Evolutionary conservation across 768 basidiomycete species (phyloP), one percentile per base, ranked within the genome.

Genomic region (Tylopilus sp.): DNA sequence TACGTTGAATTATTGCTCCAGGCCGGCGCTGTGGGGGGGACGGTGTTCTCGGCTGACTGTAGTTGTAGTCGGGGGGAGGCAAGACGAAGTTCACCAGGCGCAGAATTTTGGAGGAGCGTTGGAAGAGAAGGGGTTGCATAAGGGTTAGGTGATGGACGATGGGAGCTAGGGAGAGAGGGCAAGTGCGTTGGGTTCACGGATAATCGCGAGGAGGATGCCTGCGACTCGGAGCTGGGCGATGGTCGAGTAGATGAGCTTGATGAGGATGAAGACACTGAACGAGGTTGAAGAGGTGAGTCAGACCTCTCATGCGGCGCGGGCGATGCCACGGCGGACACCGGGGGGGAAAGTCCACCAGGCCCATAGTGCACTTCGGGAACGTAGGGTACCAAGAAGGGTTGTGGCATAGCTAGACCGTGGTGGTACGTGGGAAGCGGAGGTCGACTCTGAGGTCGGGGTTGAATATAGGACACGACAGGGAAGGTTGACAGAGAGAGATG

Each of bases 311-410:
- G 28, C n/a, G 65, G 57, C 2, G 68, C 68, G 11, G 81, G 80
- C 2, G 83, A 80, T 9, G 76, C 67, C 6, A 78, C 78, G 16
- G 75, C 74, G 0, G 83, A 82, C 30, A 80, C 52, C 0, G 81
- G 80, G 3, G 82, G 81, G 0, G 80, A 78, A n/a, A 81, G 78
- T 0, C 77, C 78, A 12, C 58, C 64, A n/a, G 72, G 57, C 26
- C 72, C 72, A 52, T 56, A 60, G n/a, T 33, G 48, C 41, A 49
- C 49, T 44, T 74, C 74, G 4, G 52, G 57, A 3, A 46, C 50
- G 62, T 44, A 66, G n/a, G 38, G 72, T 56, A 29, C 54, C 65
- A 57, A 48, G 55, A 55, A 58, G 59, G 54, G 55, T 38, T 56
- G 54, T 36, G 53, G 61, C 65, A 56, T 48, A 53, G 31, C 14